Percentiles rank a stretch among this genome's conserved stretches.
phyloP scores from a whole-genome alignment of 441 rosid species.

The Geranium incanum region DNA sequence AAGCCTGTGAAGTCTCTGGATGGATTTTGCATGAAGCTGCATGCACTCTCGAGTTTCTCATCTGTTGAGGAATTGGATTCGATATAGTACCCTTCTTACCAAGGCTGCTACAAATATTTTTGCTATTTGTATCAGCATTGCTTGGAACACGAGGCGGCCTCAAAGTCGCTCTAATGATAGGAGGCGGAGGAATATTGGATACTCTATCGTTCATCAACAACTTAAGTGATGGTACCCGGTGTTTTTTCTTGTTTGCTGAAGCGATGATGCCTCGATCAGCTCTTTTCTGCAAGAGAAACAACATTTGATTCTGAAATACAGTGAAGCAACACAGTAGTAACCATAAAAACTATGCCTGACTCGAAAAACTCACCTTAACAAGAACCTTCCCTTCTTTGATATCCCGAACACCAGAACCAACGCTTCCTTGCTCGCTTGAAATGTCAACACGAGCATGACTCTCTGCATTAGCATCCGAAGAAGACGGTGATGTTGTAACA shows the following conservation, averaged over 20 bases:
- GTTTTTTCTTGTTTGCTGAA: slow-evolving; percentile 35
- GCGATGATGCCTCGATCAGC: slow-evolving; percentile 25
- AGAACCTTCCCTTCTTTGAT: slow-evolving; percentile 23
- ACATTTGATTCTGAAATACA: slow-evolving; percentile 19
- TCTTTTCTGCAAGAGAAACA: slow-evolving; percentile 27
- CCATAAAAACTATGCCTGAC: background rate
- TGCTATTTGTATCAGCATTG: slow-evolving; percentile 19
- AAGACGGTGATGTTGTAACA: slow-evolving; percentile 22
- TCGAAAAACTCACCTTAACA: slow-evolving; percentile 34
- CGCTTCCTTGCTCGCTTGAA: slow-evolving; percentile 22
- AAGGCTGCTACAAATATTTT: slow-evolving; percentile 16
- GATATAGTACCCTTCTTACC: slow-evolving; percentile 30
- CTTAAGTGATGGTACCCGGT: slow-evolving; percentile 26
- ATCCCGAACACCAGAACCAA: slow-evolving; percentile 4
- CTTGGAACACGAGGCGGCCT: slow-evolving; percentile 29
- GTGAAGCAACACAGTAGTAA: slow-evolving; percentile 11
- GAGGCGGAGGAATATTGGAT: slow-evolving; percentile 28
- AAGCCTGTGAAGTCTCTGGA: slow-evolving; percentile 2
- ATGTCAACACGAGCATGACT: slow-evolving; percentile 22
- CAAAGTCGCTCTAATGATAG: slow-evolving; percentile 29
- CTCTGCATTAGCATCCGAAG: slow-evolving; percentile 20
- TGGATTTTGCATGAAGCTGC: background rate
- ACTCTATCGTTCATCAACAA: slow-evolving; percentile 14
- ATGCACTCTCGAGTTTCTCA: slow-evolving; percentile 13
- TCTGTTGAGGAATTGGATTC: slow-evolving; percentile 12